Evolutionary conservation across 352 stramenopile species (phyloP), one percentile per base, ranked within the genome.

Genomic region (Elongisporangium prolatum): DNA sequence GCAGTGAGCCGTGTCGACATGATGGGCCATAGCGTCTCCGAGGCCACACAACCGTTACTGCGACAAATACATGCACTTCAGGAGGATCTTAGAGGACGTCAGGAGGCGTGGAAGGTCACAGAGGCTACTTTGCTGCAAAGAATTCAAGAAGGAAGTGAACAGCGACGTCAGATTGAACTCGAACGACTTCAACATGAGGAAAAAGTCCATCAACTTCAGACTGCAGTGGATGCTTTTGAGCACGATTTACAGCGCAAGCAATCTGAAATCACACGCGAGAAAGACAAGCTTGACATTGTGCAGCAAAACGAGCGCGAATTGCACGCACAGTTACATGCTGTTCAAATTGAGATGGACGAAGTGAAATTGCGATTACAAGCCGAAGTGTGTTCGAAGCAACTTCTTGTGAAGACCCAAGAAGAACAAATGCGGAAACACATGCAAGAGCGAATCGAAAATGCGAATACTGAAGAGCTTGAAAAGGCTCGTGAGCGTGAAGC

Each of bases 41-140:
- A 91, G 34, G 82, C 84, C 3, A 92, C 84, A 10, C 77, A 90
- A 53, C 84, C 84, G n/a, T 65, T 94, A 6, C 54, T 90, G 47
- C 78, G 74, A 9, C 84, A 94, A 61, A 86, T 94, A 51, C 68
- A 85, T 47, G 69, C 65, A 20, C 64, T 94, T 2, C 76, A 88
- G 52, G 77, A 92, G 54, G 82, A 92, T 22, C 75, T 86, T 20
- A 78, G 80, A 9, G 59, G 60, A 7, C 71, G 74, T 17, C 77
- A 89, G 47, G 73, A 89, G 11, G 72, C 53, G 0, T 91, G 82
- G 82, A 77, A 77, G 25, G 61, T 67, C 2, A 83, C 69, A 0
- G 81, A 91, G 51, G 64, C 51, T 3, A 66, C 71, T 25, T 60
- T 89, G 2, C 24, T 77, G 40, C 61, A 66, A n/a, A 70, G 69